Conservation (phyloP, 495 filamentous ascomycete genomes). For the Aspergillus bertholletiae region DNA sequence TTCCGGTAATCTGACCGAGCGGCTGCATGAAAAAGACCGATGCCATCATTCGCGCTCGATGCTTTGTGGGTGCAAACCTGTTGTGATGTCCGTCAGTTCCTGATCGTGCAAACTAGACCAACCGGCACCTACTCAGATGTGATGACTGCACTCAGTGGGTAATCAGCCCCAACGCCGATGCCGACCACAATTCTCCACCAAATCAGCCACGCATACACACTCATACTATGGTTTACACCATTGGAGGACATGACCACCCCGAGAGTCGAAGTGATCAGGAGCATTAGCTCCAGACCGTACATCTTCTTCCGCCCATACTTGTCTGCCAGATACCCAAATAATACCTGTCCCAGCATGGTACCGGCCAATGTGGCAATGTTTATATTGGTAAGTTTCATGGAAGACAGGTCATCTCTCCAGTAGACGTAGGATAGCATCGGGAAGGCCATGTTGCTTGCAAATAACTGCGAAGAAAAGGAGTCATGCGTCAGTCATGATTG, state of each 20-base stretch:
- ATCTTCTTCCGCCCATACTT: conserved; percentile 57
- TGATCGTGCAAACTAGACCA: not conserved
- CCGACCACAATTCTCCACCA: conserved; percentile 58
- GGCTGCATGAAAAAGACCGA: conserved; percentile 66
- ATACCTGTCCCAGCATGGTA: conserved; percentile 55
- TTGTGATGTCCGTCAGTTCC: not conserved
- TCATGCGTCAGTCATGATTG: not conserved
- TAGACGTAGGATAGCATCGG: conserved; percentile 63
- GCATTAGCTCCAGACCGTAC: conserved; percentile 61
- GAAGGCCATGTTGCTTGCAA: conserved; percentile 61
- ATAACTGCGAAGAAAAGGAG: conserved; percentile 34
- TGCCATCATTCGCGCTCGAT: conserved; percentile 61
- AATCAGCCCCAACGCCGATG: conserved; percentile 55
- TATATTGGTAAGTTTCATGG: conserved; percentile 43
- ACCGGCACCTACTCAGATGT: conserved; percentile 48
- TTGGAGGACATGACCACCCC: conserved; percentile 49
- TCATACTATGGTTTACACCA: conserved; percentile 47
- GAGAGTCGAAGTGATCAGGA: conserved; percentile 54
- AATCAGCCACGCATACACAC: conserved; percentile 52
- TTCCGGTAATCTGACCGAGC: conserved; percentile 59
- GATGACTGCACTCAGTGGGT: conserved; percentile 57
- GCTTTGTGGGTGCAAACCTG: conserved; percentile 56
- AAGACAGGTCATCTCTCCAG: conserved; percentile 44
- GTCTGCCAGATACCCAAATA: conserved; percentile 63
- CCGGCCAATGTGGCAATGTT: conserved; percentile 59